phyloP scores from a whole-genome alignment of 371 early-diverging fungal species.

The Nematocida homosporus region DNA sequence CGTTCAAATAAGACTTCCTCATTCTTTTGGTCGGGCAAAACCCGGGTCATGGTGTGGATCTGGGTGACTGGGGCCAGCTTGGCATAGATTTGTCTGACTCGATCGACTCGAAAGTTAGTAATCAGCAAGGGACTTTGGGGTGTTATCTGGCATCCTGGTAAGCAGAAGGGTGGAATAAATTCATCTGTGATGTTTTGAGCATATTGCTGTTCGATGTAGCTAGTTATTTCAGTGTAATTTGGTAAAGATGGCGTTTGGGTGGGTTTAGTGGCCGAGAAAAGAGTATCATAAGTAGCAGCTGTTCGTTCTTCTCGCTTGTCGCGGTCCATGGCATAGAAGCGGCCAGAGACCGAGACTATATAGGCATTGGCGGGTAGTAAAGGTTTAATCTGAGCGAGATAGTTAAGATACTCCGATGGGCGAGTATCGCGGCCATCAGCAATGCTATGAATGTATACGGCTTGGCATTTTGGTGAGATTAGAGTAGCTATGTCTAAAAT shows the following conservation, averaged over 20 bases:
- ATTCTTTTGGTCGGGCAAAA: constrained; percentile 86
- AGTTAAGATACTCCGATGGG: constrained; percentile 72
- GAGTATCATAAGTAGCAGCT: constrained; percentile 72
- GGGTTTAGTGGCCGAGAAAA: constrained; percentile 65
- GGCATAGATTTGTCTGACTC: constrained; percentile 85
- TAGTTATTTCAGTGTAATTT: no score
- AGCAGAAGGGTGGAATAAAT: constrained; percentile 58
- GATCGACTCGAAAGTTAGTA: constrained; percentile 91
- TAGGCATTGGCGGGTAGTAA: constrained; percentile 71
- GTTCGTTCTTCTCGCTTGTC: constrained; percentile 97
- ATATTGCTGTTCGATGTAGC: constrained; percentile 28
- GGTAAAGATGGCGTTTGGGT: no score
- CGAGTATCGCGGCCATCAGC: constrained; percentile 97
- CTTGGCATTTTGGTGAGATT: constrained; percentile 78
- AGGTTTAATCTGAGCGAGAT: background rate
- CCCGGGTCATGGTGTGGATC: constrained; percentile 84
- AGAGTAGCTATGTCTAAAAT: constrained; percentile 75
- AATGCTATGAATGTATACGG: constrained; percentile 86
- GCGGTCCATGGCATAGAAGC: constrained; percentile 99
- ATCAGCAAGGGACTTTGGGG: constrained; percentile 76
- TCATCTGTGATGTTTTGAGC: constrained; percentile 58
- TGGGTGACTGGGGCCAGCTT: constrained; percentile 69
- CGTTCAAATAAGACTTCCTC: constrained; percentile 77
- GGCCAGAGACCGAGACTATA: constrained; percentile 83
- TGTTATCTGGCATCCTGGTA: constrained; percentile 72